Evolutionary conservation across 2,329 filamentous ascomycete species (phyloP), one percentile per base, ranked within the genome.

Genomic region (Trichophyton mentagrophytes): DNA sequence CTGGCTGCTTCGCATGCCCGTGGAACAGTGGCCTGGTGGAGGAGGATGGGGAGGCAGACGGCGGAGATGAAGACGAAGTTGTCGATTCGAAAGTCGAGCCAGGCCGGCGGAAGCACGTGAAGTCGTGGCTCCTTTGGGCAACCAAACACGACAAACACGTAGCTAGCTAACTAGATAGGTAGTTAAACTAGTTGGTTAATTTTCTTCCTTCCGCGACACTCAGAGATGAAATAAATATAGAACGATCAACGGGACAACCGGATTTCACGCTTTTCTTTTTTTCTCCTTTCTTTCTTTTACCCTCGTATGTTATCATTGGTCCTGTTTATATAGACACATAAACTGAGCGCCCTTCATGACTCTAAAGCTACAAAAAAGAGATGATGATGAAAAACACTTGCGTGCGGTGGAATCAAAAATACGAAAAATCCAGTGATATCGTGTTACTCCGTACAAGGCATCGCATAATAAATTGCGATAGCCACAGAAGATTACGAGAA

Each of bases 401-500:
- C 3, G 44, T 6, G 44, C 8, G 20, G 44, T 11, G 44, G 20
- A 47, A 17, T 47, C 44, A 47, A 38, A 13, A 38, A 13, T 38
- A 38, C 2, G 9, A 25, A 51, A 51, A 25, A 51, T 51, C 25
- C 46, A 13, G 46, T 55, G n/a, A 55, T 55, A 36, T 53, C 49
- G n/a, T 55, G n/a, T 36, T n/a, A 30, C 49, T 53, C 13, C 15
- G 22, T 17, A 38, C n/a, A 2, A 36, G 13, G n/a, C 49, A 20
- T 33, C 15, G 3, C 27, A 33, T 33, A 17, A 27, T 17, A 27
- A 13, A 17, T 8, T 3, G 27, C 7, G 20, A 36, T 36, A n/a
- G 3, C 9, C 25, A 6, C 6, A n/a, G 27, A 55, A 55, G 11
- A 33, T 69, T 66, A 74, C 56, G 72, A 72, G 61, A 74, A 74